phyloP scores from a whole-genome alignment of 2,329 filamentous ascomycete species.

The Arthrobotrys iridis region DNA sequence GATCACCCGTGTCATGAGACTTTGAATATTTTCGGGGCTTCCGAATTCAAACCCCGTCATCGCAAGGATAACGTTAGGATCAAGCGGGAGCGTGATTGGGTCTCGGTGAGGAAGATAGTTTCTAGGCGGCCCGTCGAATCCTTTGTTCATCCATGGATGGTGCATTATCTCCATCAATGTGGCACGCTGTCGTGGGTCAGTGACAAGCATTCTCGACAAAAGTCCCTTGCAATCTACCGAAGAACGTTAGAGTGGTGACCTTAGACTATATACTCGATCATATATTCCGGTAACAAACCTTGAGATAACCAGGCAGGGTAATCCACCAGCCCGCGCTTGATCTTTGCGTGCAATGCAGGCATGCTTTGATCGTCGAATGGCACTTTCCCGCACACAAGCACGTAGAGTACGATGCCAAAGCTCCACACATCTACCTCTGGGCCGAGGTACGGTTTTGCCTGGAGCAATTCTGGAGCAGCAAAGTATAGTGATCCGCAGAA shows the following conservation, averaged over 20 bases:
- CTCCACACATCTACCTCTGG: slow-evolving; percentile 99
- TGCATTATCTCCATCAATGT: slow-evolving; percentile 92
- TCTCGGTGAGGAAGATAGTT: slow-evolving; percentile 87
- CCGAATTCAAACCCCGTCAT: slow-evolving; percentile 99
- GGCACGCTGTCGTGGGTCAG: slow-evolving; percentile 91
- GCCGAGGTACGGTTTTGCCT: slow-evolving; percentile 94
- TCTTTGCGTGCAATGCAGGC: slow-evolving; percentile 96
- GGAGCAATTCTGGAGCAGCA: slow-evolving; percentile 96
- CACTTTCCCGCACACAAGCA: slow-evolving; percentile 80
- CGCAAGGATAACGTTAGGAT: slow-evolving; percentile 82
- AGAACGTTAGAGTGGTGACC: slow-evolving; percentile 58
- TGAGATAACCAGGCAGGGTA: slow-evolving; percentile 92
- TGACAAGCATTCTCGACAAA: slow-evolving; percentile 92
- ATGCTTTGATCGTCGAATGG: slow-evolving; percentile 99
- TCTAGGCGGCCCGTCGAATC: slow-evolving; percentile 83
- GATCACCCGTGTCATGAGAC: slow-evolving; percentile 83
- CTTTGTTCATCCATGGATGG: slow-evolving; percentile 92
- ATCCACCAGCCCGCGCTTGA: slow-evolving; percentile 89
- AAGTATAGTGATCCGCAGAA: slow-evolving; percentile 99
- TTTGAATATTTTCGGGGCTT: slow-evolving; percentile 80
- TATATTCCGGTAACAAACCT: slow-evolving; percentile 16
- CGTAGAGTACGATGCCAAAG: slow-evolving; percentile 88
- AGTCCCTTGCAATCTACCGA: slow-evolving; percentile 86
- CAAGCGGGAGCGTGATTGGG: slow-evolving; percentile 83
- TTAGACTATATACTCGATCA: slow-evolving; percentile 83